phyloP scores from a whole-genome alignment of 768 basidiomycete genomes.

The Mycena leptocephala region DNA sequence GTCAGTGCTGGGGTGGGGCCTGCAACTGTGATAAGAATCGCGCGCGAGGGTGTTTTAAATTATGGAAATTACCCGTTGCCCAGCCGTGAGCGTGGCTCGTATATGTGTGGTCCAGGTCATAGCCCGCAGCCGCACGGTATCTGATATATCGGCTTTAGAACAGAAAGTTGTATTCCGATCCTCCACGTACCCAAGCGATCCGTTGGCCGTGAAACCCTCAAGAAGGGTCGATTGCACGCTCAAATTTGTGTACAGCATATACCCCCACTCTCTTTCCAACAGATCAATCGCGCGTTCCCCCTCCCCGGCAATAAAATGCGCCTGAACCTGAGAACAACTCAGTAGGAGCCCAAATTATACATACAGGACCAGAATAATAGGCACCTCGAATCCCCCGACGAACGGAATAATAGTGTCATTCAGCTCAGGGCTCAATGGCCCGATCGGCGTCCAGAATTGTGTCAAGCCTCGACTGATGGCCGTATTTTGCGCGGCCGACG shows the following conservation, averaged over 20 bases:
- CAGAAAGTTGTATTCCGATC: not conserved
- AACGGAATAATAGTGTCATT: slow-evolving; percentile 69
- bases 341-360: not conserved
- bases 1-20: slow-evolving; percentile 66
- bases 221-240: slow-evolving; percentile 58
- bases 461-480: slow-evolving; percentile 62
- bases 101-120: slow-evolving; percentile 63
- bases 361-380: not conserved
- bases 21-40: not conserved
- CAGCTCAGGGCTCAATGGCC: slow-evolving; percentile 64
- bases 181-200: slow-evolving; percentile 57
- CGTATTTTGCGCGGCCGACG: slow-evolving; percentile 53
- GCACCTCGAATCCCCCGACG: slow-evolving; percentile 67
- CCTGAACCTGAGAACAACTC: slow-evolving; percentile 52
- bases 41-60: no score
- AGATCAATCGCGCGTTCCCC: slow-evolving; percentile 65
- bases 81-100: slow-evolving; percentile 67
- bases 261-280: slow-evolving; percentile 64
- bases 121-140: slow-evolving; percentile 62
- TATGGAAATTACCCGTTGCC: slow-evolving; percentile 47
- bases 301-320: slow-evolving; percentile 55
- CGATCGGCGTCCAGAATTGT: slow-evolving; percentile 65
- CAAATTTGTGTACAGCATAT: slow-evolving; percentile 64
- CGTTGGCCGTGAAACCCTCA: slow-evolving; percentile 65
- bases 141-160: slow-evolving; percentile 34